Base-by-base conservation (phyloP, 2,329 filamentous ascomycete genomes). In the Hypoxylon rubiginosum region DNA sequence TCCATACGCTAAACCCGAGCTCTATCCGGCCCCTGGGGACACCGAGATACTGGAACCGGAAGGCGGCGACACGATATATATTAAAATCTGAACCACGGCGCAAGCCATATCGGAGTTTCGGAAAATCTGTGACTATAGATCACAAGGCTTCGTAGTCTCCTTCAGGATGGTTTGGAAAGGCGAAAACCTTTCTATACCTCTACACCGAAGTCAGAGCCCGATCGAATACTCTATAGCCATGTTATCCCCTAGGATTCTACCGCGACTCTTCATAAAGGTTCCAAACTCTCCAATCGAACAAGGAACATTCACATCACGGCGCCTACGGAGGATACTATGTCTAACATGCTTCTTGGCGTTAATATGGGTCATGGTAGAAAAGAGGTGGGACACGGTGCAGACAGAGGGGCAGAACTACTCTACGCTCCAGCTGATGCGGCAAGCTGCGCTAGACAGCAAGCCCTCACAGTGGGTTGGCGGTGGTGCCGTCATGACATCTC, bases 221-320 rank as follows among this genome's bases (percentile, higher is more conserved):
- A 46, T 62, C 54, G 64, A 69, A 53, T 66, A 69, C 34, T 62
- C 62, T 32, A 57, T 61, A 46, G 49, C 51, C 34, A 69, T 71
- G 62, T 49, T 72, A 46, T 71, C 71, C 50, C 69, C 70, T 46
- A 67, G 65, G 39, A 60, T 68, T 49, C 41, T 71, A 48, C 71
- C 64, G 10, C 68, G 71, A 15, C 69, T 72, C 41, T 67, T 69
- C 48, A 71, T 63, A 53, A 72, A 63, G 21, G 52, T 68, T 36
- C 66, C 70, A 1, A 69, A 53, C 32, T 70, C 70, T 28, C 70
- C 69, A 32, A 73, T 74, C 66, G 72, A 75, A 50, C 69, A 73
- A 52, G 62, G 70, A 4, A 70, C 66, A 9, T 67, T 72, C 34
- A 68, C 64, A n/a, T 66, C 68, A 21, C 68, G 73, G 32, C 71